phyloP scores from a whole-genome alignment of 371 early-diverging fungal genomes.

The Capillidium heterosporum region DNA sequence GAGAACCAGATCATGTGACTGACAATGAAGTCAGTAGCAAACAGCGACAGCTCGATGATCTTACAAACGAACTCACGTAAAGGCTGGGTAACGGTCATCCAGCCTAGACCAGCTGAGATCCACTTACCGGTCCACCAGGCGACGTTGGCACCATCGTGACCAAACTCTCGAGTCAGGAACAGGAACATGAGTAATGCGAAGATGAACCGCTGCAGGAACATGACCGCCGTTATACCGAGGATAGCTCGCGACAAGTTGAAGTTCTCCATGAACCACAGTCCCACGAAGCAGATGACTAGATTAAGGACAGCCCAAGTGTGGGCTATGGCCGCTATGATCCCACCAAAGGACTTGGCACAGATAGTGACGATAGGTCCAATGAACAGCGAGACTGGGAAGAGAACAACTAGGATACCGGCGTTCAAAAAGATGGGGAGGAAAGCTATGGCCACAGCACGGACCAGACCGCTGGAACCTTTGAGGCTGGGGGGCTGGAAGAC shows the following conservation, averaged over 20 bases:
- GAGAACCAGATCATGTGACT: slow-evolving; percentile 57
- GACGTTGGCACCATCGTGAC: slow-evolving; percentile 59
- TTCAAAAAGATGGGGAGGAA: slow-evolving; percentile 57
- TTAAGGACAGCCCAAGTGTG: slow-evolving; percentile 45
- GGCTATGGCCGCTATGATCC: slow-evolving; percentile 44
- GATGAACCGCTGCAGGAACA: slow-evolving; percentile 43
- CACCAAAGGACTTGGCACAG: slow-evolving; percentile 49
- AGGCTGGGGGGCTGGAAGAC: background rate
- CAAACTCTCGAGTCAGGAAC: slow-evolving; percentile 64
- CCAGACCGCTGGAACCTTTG: slow-evolving; percentile 1
- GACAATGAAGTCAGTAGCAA: slow-evolving; percentile 57
- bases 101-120: slow-evolving; percentile 64
- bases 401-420: slow-evolving; percentile 35
- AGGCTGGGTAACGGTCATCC: slow-evolving; percentile 46
- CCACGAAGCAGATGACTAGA: slow-evolving; percentile 36
- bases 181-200: slow-evolving; percentile 44
- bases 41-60: slow-evolving; percentile 69
- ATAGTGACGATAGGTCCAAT: slow-evolving; percentile 38
- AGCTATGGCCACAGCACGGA: slow-evolving; percentile 21
- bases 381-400: slow-evolving; percentile 49
- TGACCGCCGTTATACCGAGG: slow-evolving; percentile 32
- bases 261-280: slow-evolving; percentile 46
- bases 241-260: slow-evolving; percentile 39
- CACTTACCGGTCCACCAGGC: slow-evolving; percentile 88
- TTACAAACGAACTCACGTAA: slow-evolving; percentile 67